phyloP scores from a whole-genome alignment of 148 eudicot species.

The Agrostemma githago region DNA sequence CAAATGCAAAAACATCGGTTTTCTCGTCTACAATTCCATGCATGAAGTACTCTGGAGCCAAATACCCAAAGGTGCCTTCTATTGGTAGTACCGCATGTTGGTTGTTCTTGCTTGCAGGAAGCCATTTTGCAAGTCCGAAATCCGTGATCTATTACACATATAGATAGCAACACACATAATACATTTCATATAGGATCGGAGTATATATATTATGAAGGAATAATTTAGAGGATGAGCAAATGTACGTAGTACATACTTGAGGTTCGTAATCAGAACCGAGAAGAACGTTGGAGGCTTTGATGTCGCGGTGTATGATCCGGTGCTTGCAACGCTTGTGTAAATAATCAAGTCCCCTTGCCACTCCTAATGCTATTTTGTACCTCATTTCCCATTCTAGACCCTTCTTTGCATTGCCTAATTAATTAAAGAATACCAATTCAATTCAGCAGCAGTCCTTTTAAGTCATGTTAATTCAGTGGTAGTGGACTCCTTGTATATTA shows the following conservation, averaged over 20 bases:
- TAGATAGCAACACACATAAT: too few species aligned
- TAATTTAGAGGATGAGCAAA: neutral
- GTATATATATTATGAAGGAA: too few species aligned
- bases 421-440: too few species aligned
- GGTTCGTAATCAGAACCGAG: slow-evolving; percentile 54
- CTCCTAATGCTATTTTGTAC: slow-evolving; percentile 53
- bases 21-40: slow-evolving; percentile 91
- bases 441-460: too few species aligned
- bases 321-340: slow-evolving; percentile 71
- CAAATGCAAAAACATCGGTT: slow-evolving; percentile 85
- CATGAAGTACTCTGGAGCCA: slow-evolving; percentile 98
- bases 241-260: slow-evolving; percentile 20
- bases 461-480: too few species aligned
- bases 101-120: slow-evolving; percentile 19
- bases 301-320: slow-evolving; percentile 80
- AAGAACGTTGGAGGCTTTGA: slow-evolving; percentile 78
- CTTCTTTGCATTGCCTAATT: slow-evolving; percentile 23
- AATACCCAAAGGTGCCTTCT: slow-evolving; percentile 94
- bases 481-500: too few species aligned
- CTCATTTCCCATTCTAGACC: slow-evolving; percentile 55
- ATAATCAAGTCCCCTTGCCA: slow-evolving; percentile 61
- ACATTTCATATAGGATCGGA: too few species aligned
- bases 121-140: slow-evolving; percentile 40
- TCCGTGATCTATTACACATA: slow-evolving; percentile 22
- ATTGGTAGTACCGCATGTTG: slow-evolving; percentile 29